Evolutionary conservation across 2,329 filamentous ascomycete genomes (phyloP).

Genomic region (Penicillium sp.): DNA sequence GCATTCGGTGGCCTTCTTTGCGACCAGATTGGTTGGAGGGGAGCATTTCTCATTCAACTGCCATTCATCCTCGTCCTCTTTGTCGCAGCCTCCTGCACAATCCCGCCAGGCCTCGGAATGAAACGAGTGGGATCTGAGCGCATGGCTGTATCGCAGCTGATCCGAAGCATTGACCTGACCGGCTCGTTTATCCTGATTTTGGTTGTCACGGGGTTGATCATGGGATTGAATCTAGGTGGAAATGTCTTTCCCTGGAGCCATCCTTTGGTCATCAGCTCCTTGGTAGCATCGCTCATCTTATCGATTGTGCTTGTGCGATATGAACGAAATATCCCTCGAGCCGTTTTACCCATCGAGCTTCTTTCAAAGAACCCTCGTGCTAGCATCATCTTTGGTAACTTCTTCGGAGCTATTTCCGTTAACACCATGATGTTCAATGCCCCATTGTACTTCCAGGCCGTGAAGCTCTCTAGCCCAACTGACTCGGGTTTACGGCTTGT

Average conservation of each 20-base stretch:
- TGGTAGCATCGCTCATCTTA: slow-evolving; percentile 40
- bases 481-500: slow-evolving; percentile 68
- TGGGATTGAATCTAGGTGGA: slow-evolving; percentile 51
- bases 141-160: slow-evolving; percentile 39
- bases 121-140: slow-evolving; percentile 41
- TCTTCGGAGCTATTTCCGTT: slow-evolving; percentile 48
- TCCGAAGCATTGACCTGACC: slow-evolving; percentile 48
- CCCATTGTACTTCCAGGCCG: slow-evolving; percentile 72
- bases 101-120: slow-evolving; percentile 45
- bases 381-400: slow-evolving; percentile 50
- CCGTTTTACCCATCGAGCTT: slow-evolving; percentile 50
- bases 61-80: slow-evolving; percentile 47
- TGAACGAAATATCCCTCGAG: slow-evolving; percentile 43
- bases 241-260: slow-evolving; percentile 51
- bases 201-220: slow-evolving; percentile 47
- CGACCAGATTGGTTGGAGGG: slow-evolving; percentile 40
- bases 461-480: slow-evolving; percentile 65
- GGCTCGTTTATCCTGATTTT: slow-evolving; percentile 47
- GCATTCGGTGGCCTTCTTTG: slow-evolving; percentile 40
- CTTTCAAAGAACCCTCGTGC: slow-evolving; percentile 46
- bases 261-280: slow-evolving; percentile 47
- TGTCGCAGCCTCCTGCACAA: slow-evolving; percentile 42
- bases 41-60: slow-evolving; percentile 48
- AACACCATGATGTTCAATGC: slow-evolving; percentile 63
- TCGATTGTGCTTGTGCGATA: slow-evolving; percentile 40